Evolutionary conservation across 208 protist genomes (phyloP).

Genomic region (Leishmania lainsoni): DNA sequence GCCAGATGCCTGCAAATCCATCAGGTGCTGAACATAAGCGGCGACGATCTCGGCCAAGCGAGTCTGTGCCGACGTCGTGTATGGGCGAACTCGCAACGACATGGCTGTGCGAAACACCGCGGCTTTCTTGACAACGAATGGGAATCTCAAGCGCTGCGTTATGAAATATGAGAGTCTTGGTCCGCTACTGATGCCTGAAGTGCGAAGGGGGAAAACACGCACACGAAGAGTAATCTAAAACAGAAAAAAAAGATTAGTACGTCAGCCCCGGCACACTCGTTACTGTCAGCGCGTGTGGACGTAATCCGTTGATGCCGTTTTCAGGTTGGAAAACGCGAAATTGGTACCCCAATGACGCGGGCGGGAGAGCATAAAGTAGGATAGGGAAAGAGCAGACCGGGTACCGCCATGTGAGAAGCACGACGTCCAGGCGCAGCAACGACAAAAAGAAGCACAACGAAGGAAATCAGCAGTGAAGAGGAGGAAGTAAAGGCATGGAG

Average conservation of each 20-base stretch:
- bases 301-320: not conserved
- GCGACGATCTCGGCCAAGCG: slow-evolving; percentile 42
- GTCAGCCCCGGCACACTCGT: not conserved
- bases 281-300: not conserved
- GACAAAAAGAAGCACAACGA: not conserved
- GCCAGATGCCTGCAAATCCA: slow-evolving; percentile 29
- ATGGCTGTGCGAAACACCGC: not conserved
- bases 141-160: not conserved
- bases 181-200: not conserved
- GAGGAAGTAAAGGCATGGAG: not conserved
- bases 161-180: not conserved
- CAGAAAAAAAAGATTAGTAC: not conserved
- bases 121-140: not conserved
- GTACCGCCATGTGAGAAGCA: not conserved
- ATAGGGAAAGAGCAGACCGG: not conserved
- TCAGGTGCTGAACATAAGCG: slow-evolving; percentile 44
- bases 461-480: not conserved
- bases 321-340: not conserved
- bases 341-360: not conserved
- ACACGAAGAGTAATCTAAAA: not conserved
- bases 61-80: slow-evolving; percentile 36
- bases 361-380: not conserved
- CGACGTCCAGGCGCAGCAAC: not conserved
- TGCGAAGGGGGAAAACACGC: not conserved
- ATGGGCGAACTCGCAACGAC: slow-evolving; percentile 13